Evolutionary conservation across 2,329 filamentous ascomycete species (phyloP), one percentile per base, ranked within the genome.

Genomic region (Fusarium vanettenii): DNA sequence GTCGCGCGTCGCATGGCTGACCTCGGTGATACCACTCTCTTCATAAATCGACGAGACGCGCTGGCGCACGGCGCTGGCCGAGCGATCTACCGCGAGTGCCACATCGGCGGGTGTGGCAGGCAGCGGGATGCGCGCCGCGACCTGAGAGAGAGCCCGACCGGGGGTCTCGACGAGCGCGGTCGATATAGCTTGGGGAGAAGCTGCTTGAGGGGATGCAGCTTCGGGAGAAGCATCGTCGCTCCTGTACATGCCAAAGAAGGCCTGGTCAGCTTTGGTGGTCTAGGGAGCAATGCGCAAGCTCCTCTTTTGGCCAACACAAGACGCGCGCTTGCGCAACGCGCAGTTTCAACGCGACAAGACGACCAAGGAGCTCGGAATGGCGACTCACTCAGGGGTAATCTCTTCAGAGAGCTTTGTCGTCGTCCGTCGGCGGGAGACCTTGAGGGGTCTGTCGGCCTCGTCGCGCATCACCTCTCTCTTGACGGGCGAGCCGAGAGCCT

Each of bases 41-140:
- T 90, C 86, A 84, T 93, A 94, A 56, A 92, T 83, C 45, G 90
- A 88, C 43, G 87, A 85, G 74, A 93, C 90, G 81, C 92, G 90
- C 64, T 89, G 87, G 81, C 93, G 92, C 69, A 97, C 84, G 18
- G 89, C 89, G 52, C 91, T 81, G 10, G 92, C 91, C 71, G 90
- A 91, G 79, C 89, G 91, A 84, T 97, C 95, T 81, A 97, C 91
- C 72, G 90, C 91, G 76, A 92, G 87, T 43, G 92, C 93, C 39
- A 97, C 92, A 70, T 93, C 91, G 45, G 93, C 92, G 7, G 95
- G 95, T 2, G 94, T 95, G 10, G 94, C 91, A 25, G 94, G 94
- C 61, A 97, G 87, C n/a, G 92, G 90, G 61, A 95, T 89, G 78
- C 90, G 91, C 67, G 86, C 80, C 70, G 86, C 82, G 69, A 90